Conservation (phyloP, 768 basidiomycete species). For the Rhizopogon sp. region DNA sequence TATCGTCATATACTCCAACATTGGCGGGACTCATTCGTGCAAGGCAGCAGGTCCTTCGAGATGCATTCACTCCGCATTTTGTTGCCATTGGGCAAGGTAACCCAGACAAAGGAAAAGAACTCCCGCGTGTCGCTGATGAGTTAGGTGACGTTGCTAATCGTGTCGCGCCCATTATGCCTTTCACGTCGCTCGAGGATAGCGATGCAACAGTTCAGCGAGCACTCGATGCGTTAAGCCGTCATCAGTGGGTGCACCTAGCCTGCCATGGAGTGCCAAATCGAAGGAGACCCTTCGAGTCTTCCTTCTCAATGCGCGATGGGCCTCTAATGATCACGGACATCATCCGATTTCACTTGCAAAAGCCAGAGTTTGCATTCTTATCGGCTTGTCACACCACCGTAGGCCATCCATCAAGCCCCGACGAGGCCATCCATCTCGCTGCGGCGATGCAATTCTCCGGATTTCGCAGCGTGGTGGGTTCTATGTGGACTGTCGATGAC, state of each 20-base stretch:
- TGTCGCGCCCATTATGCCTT: not conserved
- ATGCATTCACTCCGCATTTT: slow-evolving; percentile 2
- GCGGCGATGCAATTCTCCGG: too few relatives aligned
- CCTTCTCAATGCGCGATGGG: slow-evolving; percentile 15
- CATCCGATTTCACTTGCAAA: slow-evolving; percentile 2
- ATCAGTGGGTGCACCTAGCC: slow-evolving; percentile 25
- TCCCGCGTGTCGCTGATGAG: not conserved
- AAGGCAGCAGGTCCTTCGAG: too few relatives aligned
- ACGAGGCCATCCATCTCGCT: too few relatives aligned
- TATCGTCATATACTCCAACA: too few relatives aligned
- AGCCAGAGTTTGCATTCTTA: slow-evolving; percentile 15
- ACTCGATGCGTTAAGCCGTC: slow-evolving; percentile 4
- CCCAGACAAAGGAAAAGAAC: not conserved
- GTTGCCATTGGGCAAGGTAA: not conserved
- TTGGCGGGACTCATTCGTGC: too few relatives aligned
- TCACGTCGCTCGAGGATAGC: not conserved
- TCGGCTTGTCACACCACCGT: slow-evolving; percentile 20
- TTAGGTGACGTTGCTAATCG: not conserved
- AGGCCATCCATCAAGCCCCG: slow-evolving; percentile 2
- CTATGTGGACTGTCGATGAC: too few relatives aligned
- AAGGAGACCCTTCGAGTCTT: slow-evolving; percentile 15
- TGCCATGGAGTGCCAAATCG: slow-evolving; percentile 31
- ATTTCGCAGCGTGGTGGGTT: too few relatives aligned
- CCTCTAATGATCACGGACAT: slow-evolving; percentile 3
- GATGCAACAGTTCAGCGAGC: not conserved